A percentile compares a stretch with the other conserved stretches of the same genome.
phyloP scores from a whole-genome alignment of 2,329 filamentous ascomycete genomes.

The Verticillium klebahnii region DNA sequence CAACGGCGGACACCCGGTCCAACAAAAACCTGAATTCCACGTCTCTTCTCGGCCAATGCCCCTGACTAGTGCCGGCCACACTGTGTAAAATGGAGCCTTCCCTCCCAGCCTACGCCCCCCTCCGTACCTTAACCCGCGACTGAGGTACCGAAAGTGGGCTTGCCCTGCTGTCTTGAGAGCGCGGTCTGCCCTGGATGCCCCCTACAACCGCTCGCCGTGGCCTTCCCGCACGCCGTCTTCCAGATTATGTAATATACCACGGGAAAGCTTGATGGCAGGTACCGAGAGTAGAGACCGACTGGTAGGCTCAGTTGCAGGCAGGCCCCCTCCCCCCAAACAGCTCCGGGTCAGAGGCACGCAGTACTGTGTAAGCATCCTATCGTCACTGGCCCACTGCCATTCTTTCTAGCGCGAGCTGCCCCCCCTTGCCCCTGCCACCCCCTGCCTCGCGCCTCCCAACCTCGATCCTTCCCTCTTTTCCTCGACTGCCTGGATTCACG shows the following conservation, averaged over 20 bases:
- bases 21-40: constrained; percentile 2
- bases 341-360: background rate
- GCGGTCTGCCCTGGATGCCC: no score
- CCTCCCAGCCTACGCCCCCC: background rate
- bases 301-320: background rate
- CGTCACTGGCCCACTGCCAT: background rate
- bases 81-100: background rate
- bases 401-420: background rate
- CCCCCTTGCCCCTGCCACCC: background rate
- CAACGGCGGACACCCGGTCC: background rate
- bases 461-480: background rate
- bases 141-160: no score
- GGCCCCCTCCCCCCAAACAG: background rate
- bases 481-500: background rate
- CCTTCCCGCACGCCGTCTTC: no score
- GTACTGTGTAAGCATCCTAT: background rate
- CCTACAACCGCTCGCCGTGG: no score
- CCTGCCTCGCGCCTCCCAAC: background rate
- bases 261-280: no score
- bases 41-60: background rate
- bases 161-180: no score
- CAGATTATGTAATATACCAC: no score
- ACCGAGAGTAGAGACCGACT: no score
- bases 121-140: no score
- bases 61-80: background rate